Base-by-base conservation (phyloP, 2,329 filamentous ascomycete species). In the Apiospora arundinis region DNA sequence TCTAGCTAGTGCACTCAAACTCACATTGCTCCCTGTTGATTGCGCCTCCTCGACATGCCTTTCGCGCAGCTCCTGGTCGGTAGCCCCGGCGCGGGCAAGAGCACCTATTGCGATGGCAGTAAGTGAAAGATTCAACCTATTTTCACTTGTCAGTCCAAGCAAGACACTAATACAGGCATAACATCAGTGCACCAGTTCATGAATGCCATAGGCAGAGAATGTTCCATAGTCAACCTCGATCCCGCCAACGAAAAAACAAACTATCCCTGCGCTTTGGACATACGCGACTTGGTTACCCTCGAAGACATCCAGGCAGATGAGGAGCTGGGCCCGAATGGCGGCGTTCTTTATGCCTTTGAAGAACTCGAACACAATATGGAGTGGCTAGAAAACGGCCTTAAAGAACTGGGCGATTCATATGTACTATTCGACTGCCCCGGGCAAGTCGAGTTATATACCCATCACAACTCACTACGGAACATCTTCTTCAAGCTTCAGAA, bases 71-170 rank as follows among this genome's bases (percentile, higher is more conserved):
- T 98, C 60, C 91, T 97, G 48, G 91, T 97, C 77, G 96, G 96
- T n/a, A 95, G 95, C 75, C 96, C 96, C 8, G 96, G 96, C 78
- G 91, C 95, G 42, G 96, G 96, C 73, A 99, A 99, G 85, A 98
- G 95, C 75, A 99, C 96, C 9, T 98, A 97, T 81, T 98, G 95
- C 86, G 94, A 98, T 90, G 96, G 96, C 80, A 97, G 90, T 92
- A 82, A 81, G 90, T 79, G 70, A 60, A 16, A 48, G 66, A 25
- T 6, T 18, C 23, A 11, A 16, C 32, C 9, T 63, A 6, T 32
- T 40, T 32, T 40, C 21, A 3, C 32, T 11, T 40, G 21, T 18
- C 52, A 4, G 18, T 40, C 32, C 56, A 23, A 14, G 21, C 12
- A 45, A 18, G 14, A 8, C 21, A 68, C 71, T 75, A 67, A 75